These are phyloP conservation scores for Carex scoparia DNA, from an alignment of 176 grass and related monocot genomes.

Conservation along the genomic window DNA sequence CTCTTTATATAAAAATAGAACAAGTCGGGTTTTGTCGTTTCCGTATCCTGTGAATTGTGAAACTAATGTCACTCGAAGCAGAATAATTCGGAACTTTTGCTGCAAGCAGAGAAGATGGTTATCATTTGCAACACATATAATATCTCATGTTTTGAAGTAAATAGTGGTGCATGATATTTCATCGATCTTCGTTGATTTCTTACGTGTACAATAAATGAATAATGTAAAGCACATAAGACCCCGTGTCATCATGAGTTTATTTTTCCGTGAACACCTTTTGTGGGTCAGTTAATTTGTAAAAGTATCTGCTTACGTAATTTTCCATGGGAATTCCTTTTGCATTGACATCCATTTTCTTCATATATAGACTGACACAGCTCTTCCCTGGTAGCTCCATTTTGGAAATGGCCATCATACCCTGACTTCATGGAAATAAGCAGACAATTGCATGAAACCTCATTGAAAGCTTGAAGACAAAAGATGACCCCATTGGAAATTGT, in stretches of 20 bases:
- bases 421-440: conserved; percentile 16
- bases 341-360: conserved; percentile 7
- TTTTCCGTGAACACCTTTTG: not conserved
- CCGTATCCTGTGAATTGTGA: not conserved
- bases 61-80: not conserved
- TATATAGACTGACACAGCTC: conserved; percentile 22
- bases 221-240: not conserved
- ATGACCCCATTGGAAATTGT: conserved; percentile 22
- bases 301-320: not conserved
- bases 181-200: not conserved
- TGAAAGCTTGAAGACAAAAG: conserved; percentile 29
- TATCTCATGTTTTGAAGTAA: not conserved
- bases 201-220: not conserved
- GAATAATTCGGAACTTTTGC: not conserved
- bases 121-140: not conserved
- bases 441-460: conserved; percentile 21
- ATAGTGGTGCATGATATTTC: not conserved
- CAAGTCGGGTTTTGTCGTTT: not conserved
- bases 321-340: conserved; percentile 11
- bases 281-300: not conserved
- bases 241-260: not conserved
- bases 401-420: conserved; percentile 29
- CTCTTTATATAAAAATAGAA: not conserved
- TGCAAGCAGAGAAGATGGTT: not conserved
- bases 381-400: conserved; percentile 16